Evolutionary conservation across 805 yeast species (phyloP).

Genomic region (Candida jianshihensis): DNA sequence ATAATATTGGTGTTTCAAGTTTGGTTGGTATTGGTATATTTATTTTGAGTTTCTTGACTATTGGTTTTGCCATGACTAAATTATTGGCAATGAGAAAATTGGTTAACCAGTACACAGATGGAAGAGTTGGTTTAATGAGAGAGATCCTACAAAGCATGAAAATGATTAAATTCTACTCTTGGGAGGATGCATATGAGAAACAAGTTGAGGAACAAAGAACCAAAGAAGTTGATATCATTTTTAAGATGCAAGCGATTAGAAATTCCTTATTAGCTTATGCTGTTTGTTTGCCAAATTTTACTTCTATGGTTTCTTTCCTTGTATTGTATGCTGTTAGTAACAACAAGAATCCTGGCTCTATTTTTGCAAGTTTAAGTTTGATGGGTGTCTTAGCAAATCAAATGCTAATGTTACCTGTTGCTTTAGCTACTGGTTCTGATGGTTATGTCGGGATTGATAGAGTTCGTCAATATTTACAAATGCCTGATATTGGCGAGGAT

Average conservation of each 20-base stretch:
- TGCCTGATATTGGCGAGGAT: conserved; percentile 37
- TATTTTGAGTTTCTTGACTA: conserved; percentile 37
- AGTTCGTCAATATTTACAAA: conserved; percentile 44
- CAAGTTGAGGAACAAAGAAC: conserved; percentile 45
- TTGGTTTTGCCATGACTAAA: conserved; percentile 37
- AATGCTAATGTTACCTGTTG: conserved; percentile 63
- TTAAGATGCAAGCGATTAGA: conserved; percentile 54
- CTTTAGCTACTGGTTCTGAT: conserved; percentile 62
- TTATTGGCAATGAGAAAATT: conserved; percentile 45
- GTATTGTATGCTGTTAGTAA: conserved; percentile 32
- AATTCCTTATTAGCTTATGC: conserved; percentile 46
- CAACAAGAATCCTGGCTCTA: conserved; percentile 46
- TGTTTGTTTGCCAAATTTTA: conserved; percentile 39
- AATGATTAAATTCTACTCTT: conserved; percentile 74
- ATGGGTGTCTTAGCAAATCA: conserved; percentile 57
- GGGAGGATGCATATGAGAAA: conserved; percentile 72
- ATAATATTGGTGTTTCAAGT: conserved; percentile 63
- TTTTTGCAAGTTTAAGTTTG: conserved; percentile 65
- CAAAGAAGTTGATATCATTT: conserved; percentile 50
- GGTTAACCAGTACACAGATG: conserved; percentile 57
- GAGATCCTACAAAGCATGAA: conserved; percentile 58
- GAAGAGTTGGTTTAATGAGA: conserved; percentile 52
- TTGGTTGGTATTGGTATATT: conserved; percentile 58
- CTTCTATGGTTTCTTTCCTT: conserved; percentile 49
- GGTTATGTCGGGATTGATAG: conserved; percentile 56